Evolutionary conservation across 1,284 basidiomycete species (phyloP).

Genomic region (Apiotrichum gamsii): DNA sequence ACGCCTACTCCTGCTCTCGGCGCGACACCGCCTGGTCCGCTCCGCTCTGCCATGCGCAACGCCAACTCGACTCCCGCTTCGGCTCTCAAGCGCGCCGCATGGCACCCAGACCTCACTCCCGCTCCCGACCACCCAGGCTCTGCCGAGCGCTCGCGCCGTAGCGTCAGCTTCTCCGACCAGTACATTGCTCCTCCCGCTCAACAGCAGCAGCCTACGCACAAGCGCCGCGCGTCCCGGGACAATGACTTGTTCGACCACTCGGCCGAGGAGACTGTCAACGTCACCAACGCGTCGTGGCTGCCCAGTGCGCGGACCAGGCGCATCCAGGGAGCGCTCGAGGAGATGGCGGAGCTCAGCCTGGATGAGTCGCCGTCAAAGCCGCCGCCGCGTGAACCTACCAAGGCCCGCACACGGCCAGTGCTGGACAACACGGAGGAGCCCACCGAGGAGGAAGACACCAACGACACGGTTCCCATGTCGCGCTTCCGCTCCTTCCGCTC

Average conservation of each 20-base stretch:
- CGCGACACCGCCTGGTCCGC: conserved; percentile 13
- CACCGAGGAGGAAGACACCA: conserved; percentile 4
- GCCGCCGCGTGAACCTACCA: conserved; percentile 21
- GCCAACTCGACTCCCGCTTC: conserved; percentile 39
- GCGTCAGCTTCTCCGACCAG: conserved; percentile 91
- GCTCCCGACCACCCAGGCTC: conserved; percentile 10
- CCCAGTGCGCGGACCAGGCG: conserved; percentile 67
- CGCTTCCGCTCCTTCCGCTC: conserved; percentile 23
- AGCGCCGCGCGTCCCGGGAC: conserved; percentile 20
- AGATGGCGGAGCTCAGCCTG: conserved; percentile 60
- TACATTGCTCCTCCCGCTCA: conserved; percentile 44
- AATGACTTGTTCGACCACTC: conserved; percentile 42
- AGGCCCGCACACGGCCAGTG: conserved; percentile 28
- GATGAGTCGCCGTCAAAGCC: conserved; percentile 59
- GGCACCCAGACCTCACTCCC: conserved; percentile 37
- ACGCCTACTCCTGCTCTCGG: conserved; percentile 22
- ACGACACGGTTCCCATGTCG: conserved; percentile 15
- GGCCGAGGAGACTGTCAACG: conserved; percentile 15
- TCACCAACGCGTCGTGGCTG: conserved; percentile 44
- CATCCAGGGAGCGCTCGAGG: conserved; percentile 68
- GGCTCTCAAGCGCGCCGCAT: conserved; percentile 43
- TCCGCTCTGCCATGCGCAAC: conserved; percentile 39
- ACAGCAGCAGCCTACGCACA: background rate
- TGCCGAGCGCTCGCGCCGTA: conserved; percentile 53
- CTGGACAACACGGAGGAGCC: background rate